Conservation (phyloP, 1,139 yeast species). For the Lodderomyces theae region DNA sequence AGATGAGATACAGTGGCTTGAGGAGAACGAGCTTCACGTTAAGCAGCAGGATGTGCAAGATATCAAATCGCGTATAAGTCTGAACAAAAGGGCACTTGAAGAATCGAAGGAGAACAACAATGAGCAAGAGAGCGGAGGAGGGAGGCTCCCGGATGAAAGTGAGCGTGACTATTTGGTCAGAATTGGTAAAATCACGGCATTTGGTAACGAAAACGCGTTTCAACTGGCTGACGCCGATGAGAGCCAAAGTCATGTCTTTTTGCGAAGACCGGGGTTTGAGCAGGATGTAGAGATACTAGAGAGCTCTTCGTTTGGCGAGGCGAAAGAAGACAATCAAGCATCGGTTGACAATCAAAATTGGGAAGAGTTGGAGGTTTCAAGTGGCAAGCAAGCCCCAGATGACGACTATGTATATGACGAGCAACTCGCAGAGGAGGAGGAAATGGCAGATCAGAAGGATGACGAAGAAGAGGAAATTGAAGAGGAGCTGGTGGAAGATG, state of each 20-base stretch:
- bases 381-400: constrained; percentile 12
- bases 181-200: constrained; percentile 93
- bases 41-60: constrained; percentile 62
- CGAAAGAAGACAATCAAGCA: constrained; percentile 18
- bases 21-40: constrained; percentile 51
- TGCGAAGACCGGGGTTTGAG: constrained; percentile 42
- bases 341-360: too few relatives aligned
- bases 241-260: constrained; percentile 29
- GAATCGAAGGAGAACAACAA: constrained; percentile 4
- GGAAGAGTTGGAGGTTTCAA: constrained; percentile 23
- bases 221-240: constrained; percentile 21
- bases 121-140: constrained; percentile 20
- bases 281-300: constrained; percentile 9
- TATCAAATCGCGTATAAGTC: constrained; percentile 53
- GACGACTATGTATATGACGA: constrained; percentile 8
- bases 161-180: constrained; percentile 78
- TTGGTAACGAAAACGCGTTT: constrained; percentile 69
- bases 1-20: constrained; percentile 54
- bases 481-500: constrained; percentile 13
- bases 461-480: constrained; percentile 15
- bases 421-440: neutral
- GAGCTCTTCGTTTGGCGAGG: constrained; percentile 7
- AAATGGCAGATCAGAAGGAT: constrained; percentile 33
- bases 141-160: constrained; percentile 60
- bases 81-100: constrained; percentile 19